Evolutionary conservation across 202 grass and related monocot species (phyloP).

Genomic region (Setaria viridis): DNA sequence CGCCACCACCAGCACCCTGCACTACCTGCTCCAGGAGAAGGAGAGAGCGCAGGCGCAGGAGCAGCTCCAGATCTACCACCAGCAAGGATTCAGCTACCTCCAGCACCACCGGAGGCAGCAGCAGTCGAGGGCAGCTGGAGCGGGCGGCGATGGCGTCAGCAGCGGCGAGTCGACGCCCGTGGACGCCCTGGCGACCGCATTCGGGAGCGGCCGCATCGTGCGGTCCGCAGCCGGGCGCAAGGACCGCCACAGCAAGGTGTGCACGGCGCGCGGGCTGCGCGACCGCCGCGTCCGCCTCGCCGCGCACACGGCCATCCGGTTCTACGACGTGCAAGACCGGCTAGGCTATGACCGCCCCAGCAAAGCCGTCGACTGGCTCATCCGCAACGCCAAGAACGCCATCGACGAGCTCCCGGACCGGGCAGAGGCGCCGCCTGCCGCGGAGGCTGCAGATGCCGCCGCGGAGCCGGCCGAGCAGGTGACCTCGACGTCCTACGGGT

Average conservation of each 20-base stretch:
- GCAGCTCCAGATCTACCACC: constrained; percentile 67
- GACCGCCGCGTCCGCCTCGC: constrained; percentile 87
- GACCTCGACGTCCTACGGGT: constrained; percentile 62
- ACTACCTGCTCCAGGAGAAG: constrained; percentile 75
- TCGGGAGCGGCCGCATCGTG: constrained; percentile 81
- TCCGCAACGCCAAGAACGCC: constrained; percentile 77
- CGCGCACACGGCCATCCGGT: constrained; percentile 90
- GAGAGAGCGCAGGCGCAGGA: constrained; percentile 59
- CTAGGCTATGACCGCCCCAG: constrained; percentile 93
- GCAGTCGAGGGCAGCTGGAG: not conserved
- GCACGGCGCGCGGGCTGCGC: constrained; percentile 75
- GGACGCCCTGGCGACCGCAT: constrained; percentile 57
- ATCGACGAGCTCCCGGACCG: constrained; percentile 85
- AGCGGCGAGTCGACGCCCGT: constrained; percentile 60
- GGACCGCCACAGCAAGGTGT: constrained; percentile 94
- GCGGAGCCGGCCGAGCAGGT: constrained; percentile 51
- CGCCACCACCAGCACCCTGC: constrained; percentile 50
- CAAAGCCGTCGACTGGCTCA: constrained; percentile 95
- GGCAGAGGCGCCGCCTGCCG: constrained; percentile 43
- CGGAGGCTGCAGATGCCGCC: constrained; percentile 33
- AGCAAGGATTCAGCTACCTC: constrained; percentile 54
- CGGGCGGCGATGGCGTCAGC: constrained; percentile 32
- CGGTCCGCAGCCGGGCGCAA: constrained; percentile 82
- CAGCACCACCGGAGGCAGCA: constrained; percentile 51
- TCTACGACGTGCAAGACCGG: constrained; percentile 95